Base-by-base conservation (phyloP, 192 early-diverging fungal species). In the Podochytrium sp. region DNA sequence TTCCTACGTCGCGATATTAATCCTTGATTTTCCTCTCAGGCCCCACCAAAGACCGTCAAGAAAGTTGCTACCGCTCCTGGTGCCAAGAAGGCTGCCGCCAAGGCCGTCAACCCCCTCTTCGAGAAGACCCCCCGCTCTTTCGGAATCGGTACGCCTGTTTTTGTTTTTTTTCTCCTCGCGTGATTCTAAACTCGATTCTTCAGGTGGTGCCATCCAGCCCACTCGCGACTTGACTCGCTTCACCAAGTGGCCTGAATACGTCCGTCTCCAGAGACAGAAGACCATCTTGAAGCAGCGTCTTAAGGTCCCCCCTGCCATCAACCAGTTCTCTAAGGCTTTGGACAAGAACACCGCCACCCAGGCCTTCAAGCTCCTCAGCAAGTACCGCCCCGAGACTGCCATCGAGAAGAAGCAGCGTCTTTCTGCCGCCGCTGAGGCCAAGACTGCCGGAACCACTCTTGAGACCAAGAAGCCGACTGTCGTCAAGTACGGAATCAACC, bases 401-500 rank as follows among this genome's bases (percentile, higher is more conserved):
- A 80, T 87, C 74, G 94, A 99, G 87, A 99, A 99, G 93, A 93
- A 92, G 86, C 78, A 87, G 62, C 98, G 98, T 87, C 88, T 98
- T 71, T 87, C 82, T 53, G 89, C 89, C 58, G 89, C 92, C 80
- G 98, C 96, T 64, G 92, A 92, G 77, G 85, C 90, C 79, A 92
- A 93, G 85, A 93, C 94, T 57, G 92, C 92, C 72, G 91, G 90
- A 43, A 88, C 89, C 86, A 94, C 95, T 92, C 87, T 91, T 65
- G 92, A 93, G 75, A 84, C 88, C 75, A 93, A 94, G 87, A 98
- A 98, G 94, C 96, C 96, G 66, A 82, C 91, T 78, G 83, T 94
- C 65, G 92, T 99, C 88, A 98, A 99, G 94, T 95, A 96, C 87
- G 98, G 98, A 87, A 95, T 99, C 84, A 99, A 99, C 91, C 98